Conservation (phyloP, 495 filamentous ascomycete genomes). For the Neurospora cerealis region DNA sequence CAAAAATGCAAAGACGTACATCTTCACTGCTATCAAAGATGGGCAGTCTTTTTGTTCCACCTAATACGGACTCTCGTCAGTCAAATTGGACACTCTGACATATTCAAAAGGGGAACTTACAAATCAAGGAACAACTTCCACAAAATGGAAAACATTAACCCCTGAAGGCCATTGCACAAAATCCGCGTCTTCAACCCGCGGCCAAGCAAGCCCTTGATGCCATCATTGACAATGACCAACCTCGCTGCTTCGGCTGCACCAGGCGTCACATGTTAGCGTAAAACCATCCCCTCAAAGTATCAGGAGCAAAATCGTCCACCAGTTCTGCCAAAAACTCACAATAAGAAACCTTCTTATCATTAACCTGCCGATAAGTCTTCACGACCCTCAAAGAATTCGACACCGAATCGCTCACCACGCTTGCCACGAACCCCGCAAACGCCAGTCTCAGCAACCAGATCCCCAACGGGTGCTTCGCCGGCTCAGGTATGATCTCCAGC, state of each 20-base stretch:
- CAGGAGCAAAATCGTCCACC: no score
- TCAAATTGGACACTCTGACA: not conserved
- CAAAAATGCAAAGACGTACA: not conserved
- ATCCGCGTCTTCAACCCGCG: slow-evolving; percentile 25
- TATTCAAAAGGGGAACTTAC: slow-evolving; percentile 8
- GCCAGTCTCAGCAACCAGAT: slow-evolving; percentile 23
- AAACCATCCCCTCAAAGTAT: no score
- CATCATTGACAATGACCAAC: slow-evolving; percentile 18
- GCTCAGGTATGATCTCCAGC: slow-evolving; percentile 12
- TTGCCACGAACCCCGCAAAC: slow-evolving; percentile 25
- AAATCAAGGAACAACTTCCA: slow-evolving; percentile 27
- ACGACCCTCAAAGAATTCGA: slow-evolving; percentile 25
- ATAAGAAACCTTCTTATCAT: slow-evolving; percentile 23
- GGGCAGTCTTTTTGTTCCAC: not conserved
- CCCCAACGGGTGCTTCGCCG: slow-evolving; percentile 12
- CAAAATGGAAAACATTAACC: slow-evolving; percentile 22
- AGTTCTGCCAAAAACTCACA: slow-evolving; percentile 11
- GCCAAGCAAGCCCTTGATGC: slow-evolving; percentile 19
- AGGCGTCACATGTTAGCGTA: not conserved
- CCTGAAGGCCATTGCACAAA: slow-evolving; percentile 27
- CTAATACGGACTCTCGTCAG: not conserved
- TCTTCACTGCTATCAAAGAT: not conserved
- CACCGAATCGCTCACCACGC: slow-evolving; percentile 20
- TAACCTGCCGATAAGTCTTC: slow-evolving; percentile 27
- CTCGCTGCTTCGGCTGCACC: slow-evolving; percentile 18